Evolutionary conservation across 768 basidiomycete species (phyloP), one percentile per base, ranked within the genome.

Genomic region (Leccinum rimulosum): DNA sequence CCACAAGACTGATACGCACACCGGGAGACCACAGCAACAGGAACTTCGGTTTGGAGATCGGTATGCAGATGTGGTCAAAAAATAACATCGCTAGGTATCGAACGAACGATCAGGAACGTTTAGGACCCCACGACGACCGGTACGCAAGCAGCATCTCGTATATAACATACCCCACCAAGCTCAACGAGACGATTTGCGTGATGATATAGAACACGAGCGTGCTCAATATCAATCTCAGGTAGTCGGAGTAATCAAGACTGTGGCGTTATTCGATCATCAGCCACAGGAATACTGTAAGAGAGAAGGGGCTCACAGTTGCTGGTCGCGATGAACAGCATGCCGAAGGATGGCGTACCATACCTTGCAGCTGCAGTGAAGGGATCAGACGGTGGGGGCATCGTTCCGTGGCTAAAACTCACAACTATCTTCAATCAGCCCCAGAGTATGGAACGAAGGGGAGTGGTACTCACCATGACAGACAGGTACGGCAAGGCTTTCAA

Each of bases 231-330:
- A 78, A 49, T 5, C 59, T 65, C 76, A 77, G 5, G 2, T 2
- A 25, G 25, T 25, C 25, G 73, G 17, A 78, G 64, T 31, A 78
- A 79, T 65, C 22, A 79, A 68, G 59, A 77, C 78, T 33, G 5
- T 33, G 25, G 3, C 15, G 19, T 38, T 17, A 35, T 12, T 35
- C 5, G 12, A 6, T 17, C 36, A 38, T 7, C 7, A 15, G 36
- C 48, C 61, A 11, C 25, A 8, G 31, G 45, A 38, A 54, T 36
- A 15, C 25, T 25, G 25, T 25, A 25, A 25, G 3, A 25, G 25
- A 15, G 43, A 7, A 12, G 19, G 10, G 19, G 50, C 71, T 63
- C 52, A 77, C 77, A 79, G 45, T 78, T 75, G 47, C 73, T 73
- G 27, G 69, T 68, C 6, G 68, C 74, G 22, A 33, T 33, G 11